These are phyloP conservation scores for Plantago lanceolata DNA, from an alignment of 305 asterid species.

Conservation along the genomic window DNA sequence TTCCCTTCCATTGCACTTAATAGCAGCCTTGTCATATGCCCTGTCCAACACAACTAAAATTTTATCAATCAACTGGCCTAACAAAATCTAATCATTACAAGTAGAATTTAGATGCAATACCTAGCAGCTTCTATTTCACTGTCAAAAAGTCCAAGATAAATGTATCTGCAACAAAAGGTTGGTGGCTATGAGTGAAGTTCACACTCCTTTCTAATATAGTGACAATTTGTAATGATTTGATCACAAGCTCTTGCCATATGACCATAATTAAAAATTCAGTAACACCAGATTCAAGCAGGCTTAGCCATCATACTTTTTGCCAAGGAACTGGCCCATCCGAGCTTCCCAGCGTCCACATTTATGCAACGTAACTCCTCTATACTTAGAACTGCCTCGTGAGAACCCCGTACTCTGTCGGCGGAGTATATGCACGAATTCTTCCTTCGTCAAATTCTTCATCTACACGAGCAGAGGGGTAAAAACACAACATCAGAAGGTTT, in stretches of 20 bases:
- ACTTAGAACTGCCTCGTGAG: constrained; percentile 88
- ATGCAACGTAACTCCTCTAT: constrained; percentile 90
- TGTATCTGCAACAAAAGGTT: constrained; percentile 57
- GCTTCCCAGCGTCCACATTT: constrained; percentile 99
- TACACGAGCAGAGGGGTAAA: constrained; percentile 28
- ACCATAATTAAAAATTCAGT: constrained; percentile 10
- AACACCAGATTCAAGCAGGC: constrained; percentile 19
- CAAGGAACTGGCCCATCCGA: constrained; percentile 97
- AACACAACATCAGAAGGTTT: constrained; percentile 16
- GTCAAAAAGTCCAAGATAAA: constrained; percentile 90
- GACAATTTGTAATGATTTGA: not conserved
- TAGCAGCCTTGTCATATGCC: constrained; percentile 93
- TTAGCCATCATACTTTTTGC: constrained; percentile 69
- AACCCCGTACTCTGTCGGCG: constrained; percentile 95
- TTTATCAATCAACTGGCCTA: constrained; percentile 17
- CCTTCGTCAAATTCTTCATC: constrained; percentile 79
- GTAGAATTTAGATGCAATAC: constrained; percentile 33
- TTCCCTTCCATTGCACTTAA: constrained; percentile 81
- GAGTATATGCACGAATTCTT: constrained; percentile 85
- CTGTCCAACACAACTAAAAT: constrained; percentile 35
- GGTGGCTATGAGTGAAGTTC: constrained; percentile 19
- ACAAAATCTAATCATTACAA: not conserved
- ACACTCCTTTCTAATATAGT: not conserved
- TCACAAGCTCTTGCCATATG: constrained; percentile 18
- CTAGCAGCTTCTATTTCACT: constrained; percentile 94